Percentiles rank a stretch among this genome's conserved stretches.
phyloP scores from a whole-genome alignment of 495 filamentous ascomycete species.

The Symbiotaphrina buchneri region DNA sequence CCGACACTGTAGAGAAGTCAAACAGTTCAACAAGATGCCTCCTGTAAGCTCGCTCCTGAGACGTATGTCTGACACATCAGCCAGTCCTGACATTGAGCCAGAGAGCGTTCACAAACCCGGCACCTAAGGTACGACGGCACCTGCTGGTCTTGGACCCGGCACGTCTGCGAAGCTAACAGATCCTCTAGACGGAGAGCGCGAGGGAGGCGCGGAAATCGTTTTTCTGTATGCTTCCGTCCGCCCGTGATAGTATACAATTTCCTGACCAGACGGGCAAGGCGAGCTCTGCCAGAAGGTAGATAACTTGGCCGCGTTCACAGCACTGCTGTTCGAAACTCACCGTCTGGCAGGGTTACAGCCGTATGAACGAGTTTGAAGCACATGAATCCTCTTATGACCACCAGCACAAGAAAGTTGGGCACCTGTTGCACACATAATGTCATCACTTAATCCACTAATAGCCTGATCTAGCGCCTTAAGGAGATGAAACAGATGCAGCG shows the following conservation, averaged over 20 bases:
- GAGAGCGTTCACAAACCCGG: slow-evolving; percentile 7
- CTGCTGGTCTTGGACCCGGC: slow-evolving; percentile 1
- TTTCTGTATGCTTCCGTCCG: slow-evolving; percentile 36
- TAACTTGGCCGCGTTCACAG: neutral
- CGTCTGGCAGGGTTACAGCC: slow-evolving; percentile 38
- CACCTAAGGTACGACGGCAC: slow-evolving; percentile 8
- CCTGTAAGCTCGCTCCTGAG: neutral
- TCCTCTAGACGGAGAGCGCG: slow-evolving; percentile 52
- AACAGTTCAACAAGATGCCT: neutral
- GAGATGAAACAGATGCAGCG: slow-evolving; percentile 38
- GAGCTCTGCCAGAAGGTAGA: slow-evolving; percentile 24
- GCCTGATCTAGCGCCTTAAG: slow-evolving; percentile 21
- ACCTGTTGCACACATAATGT: neutral
- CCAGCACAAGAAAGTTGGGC: slow-evolving; percentile 27
- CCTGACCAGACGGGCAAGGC: slow-evolving; percentile 12
- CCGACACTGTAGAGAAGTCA: no score
- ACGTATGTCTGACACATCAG: no score
- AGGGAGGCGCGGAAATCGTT: slow-evolving; percentile 76
- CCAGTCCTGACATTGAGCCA: no score
- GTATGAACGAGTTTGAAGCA: slow-evolving; percentile 48
- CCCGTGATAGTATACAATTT: no score
- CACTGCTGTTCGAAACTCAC: no score
- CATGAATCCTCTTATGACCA: slow-evolving; percentile 52
- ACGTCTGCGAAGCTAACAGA: neutral
- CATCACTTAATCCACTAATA: slow-evolving; percentile 1